Evolutionary conservation across 2,329 filamentous ascomycete species (phyloP).

Genomic region (Balansia obtecta): DNA sequence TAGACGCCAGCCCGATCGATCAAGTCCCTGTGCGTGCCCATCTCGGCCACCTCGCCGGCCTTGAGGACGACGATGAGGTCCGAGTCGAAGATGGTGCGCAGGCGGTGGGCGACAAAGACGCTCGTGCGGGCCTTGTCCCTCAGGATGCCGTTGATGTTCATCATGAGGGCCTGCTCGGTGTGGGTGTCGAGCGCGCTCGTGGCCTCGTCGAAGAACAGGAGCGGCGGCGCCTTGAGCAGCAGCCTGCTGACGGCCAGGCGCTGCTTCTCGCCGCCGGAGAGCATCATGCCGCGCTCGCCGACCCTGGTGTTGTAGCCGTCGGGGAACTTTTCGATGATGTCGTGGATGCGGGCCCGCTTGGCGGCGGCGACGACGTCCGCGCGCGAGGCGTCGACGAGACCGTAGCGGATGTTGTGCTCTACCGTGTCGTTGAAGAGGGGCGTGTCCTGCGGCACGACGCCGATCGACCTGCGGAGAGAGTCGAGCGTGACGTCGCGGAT

Average conservation of each 20-base stretch:
- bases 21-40: conserved; percentile 75
- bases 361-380: conserved; percentile 69
- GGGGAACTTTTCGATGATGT: conserved; percentile 66
- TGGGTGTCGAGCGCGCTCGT: conserved; percentile 88
- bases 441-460: conserved; percentile 94
- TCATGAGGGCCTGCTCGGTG: conserved; percentile 80
- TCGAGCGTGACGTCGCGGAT: conserved; percentile 72
- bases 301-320: conserved; percentile 88
- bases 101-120: conserved; percentile 84
- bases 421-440: conserved; percentile 96
- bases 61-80: conserved; percentile 86
- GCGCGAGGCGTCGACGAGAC: conserved; percentile 61
- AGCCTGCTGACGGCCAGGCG: conserved; percentile 72
- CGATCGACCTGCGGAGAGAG: conserved; percentile 73
- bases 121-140: conserved; percentile 82
- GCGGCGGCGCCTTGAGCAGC: conserved; percentile 76
- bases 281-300: conserved; percentile 92
- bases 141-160: conserved; percentile 86
- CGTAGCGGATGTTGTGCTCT: conserved; percentile 90
- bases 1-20: conserved; percentile 73
- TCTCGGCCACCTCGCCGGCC: conserved; percentile 75
- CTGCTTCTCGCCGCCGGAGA: conserved; percentile 90
- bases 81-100: conserved; percentile 88
- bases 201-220: conserved; percentile 92
- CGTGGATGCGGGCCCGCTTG: conserved; percentile 71